Conservation (phyloP, 306 rosid species). For the Lupinus albus region DNA sequence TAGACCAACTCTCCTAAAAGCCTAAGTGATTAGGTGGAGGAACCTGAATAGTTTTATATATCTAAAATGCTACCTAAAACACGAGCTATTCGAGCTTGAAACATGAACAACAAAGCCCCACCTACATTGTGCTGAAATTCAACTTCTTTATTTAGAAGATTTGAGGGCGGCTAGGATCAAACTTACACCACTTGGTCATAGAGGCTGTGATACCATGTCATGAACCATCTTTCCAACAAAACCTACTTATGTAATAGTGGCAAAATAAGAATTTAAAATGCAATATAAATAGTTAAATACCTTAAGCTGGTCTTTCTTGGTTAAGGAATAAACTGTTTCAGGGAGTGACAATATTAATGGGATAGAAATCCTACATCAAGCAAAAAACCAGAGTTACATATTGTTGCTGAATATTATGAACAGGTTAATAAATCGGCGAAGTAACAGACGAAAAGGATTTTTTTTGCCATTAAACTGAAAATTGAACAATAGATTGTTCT, state of each 20-base stretch:
- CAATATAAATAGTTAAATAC: constrained; percentile 44
- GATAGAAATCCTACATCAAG: constrained; percentile 66
- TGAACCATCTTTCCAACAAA: neutral
- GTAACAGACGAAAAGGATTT: constrained; percentile 21
- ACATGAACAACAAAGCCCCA: too few relatives aligned
- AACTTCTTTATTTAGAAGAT: neutral
- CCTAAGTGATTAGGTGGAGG: too few relatives aligned
- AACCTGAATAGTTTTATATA: too few relatives aligned
- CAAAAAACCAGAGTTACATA: constrained; percentile 35
- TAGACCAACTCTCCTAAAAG: too few relatives aligned
- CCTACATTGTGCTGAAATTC: neutral
- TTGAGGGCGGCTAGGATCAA: neutral
- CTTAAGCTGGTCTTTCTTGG: constrained; percentile 78
- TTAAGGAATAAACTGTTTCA: constrained; percentile 78
- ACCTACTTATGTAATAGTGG: neutral
- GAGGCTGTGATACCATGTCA: neutral
- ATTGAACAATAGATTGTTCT: neutral
- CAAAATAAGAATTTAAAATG: constrained; percentile 3
- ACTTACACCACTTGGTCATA: too few relatives aligned
- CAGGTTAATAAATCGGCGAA: neutral
- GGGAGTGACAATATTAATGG: constrained; percentile 89
- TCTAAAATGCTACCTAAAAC: too few relatives aligned
- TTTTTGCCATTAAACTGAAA: constrained; percentile 21
- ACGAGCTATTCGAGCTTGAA: too few relatives aligned
- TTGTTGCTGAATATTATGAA: constrained; percentile 13